Evolutionary conservation across 352 stramenopile species (phyloP).

Genomic region (Thraustochytrium striatum): DNA sequence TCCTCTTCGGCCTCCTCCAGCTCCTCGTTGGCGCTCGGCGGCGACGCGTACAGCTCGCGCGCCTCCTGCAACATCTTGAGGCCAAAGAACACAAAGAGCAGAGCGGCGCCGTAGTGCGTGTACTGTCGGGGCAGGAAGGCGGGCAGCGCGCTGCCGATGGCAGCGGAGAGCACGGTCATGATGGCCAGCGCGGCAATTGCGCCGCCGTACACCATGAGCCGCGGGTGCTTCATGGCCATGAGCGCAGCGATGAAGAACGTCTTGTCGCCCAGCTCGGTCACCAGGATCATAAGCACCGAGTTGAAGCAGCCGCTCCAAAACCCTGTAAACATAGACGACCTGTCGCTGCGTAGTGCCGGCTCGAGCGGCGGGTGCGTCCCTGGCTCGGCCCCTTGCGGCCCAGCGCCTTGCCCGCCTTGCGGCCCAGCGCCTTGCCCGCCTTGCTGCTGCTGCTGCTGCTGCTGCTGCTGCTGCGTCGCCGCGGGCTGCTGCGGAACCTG

Average conservation of each 20-base stretch:
- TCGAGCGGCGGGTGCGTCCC: no score
- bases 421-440: no score
- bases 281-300: slow-evolving; percentile 90
- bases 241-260: slow-evolving; percentile 99
- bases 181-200: slow-evolving; percentile 88
- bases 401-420: no score
- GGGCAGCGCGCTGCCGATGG: slow-evolving; percentile 84
- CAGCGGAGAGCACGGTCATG: slow-evolving; percentile 95
- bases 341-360: no score
- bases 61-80: slow-evolving; percentile 76
- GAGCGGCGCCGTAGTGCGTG: slow-evolving; percentile 53
- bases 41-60: background rate
- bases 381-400: no score
- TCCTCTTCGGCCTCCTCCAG: slow-evolving; percentile 2
- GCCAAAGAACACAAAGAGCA: slow-evolving; percentile 94
- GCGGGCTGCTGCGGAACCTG: no score
- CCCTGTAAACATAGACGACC: no score
- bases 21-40: slow-evolving; percentile 10
- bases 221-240: slow-evolving; percentile 90
- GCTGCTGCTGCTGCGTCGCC: no score
- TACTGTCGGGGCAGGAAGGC: slow-evolving; percentile 72
- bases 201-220: slow-evolving; percentile 89
- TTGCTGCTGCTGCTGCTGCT: no score
- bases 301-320: slow-evolving; percentile 66
- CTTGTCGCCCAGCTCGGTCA: slow-evolving; percentile 98